Base-by-base conservation (phyloP, 306 rosid genomes). In the Bauhinia variegata region DNA sequence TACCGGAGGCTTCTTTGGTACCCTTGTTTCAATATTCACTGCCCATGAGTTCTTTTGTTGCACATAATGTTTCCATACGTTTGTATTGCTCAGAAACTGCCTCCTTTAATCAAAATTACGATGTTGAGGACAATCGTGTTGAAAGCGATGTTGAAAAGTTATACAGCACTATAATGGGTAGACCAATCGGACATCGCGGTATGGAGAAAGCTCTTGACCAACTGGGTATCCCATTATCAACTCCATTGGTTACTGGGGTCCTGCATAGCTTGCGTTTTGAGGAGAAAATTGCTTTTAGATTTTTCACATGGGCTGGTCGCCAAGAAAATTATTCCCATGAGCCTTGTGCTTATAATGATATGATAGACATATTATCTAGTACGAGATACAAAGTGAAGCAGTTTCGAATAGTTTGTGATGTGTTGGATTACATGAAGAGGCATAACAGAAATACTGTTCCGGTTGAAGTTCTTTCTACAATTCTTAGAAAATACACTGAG, bases 371-470 rank as follows among this genome's bases (percentile, higher is more conserved):
- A 53, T 32, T 92, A 18, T 89, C 98, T 14, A 75, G 91, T 70
- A 87, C 96, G 2, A 86, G 38, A 76, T 83, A 87, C 67, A 89
- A 87, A 75, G 85, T 83, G 8, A 92, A 81, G 79, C 96, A 87
- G 82, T 92, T 92, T 74, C 77, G 96, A 63, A 83, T 92, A 33
- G 91, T 92, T 60, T 89, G 96, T 13, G 96, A 89, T 28, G 13
- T 89, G 28, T 77, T 92, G 82, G 98, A 92, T 48, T 86, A 89
- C 43, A 86, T 87, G 98, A 92, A 89, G 85, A 86, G 96, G 84
- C 84, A 86, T 60, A 57, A 71, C 70, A 87, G 81, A 82, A 81
- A 56, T 47, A 64, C 37, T 0, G 85, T 89, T 77, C 98, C 93
- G 4, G 57, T 79, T 19, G 96, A 92, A 46, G 82, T 84, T 66